phyloP scores from a whole-genome alignment of 78 protist genomes.

The Dictyostelium intermedium region DNA sequence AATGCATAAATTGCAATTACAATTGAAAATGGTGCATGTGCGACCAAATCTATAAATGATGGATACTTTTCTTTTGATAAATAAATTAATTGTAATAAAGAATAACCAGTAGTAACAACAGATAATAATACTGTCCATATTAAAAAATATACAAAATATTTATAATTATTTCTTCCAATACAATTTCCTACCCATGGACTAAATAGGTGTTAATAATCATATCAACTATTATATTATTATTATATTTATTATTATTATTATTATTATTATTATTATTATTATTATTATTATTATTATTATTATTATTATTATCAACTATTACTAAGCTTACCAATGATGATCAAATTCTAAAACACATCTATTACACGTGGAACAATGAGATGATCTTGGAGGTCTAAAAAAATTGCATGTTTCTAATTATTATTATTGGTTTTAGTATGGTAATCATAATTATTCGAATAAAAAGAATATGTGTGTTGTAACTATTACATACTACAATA shows the following conservation, averaged over 20 bases:
- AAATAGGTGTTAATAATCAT: neutral
- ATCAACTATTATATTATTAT: neutral
- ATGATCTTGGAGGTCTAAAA: slow-evolving; percentile 63
- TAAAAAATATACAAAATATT: slow-evolving; percentile 49
- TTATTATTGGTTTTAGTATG: neutral
- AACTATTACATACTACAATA: slow-evolving; percentile 50
- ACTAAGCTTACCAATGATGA: slow-evolving; percentile 30
- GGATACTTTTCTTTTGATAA: neutral
- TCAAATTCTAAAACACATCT: slow-evolving; percentile 62
- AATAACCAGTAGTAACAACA: neutral
- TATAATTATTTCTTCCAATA: slow-evolving; percentile 59
- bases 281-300: neutral
- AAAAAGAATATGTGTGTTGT: too few relatives aligned
- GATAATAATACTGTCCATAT: slow-evolving; percentile 20
- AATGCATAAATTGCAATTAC: slow-evolving; percentile 32
- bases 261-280: neutral
- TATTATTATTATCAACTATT: neutral
- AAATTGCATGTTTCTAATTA: slow-evolving; percentile 51
- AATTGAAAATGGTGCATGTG: slow-evolving; percentile 13
- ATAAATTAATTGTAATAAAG: neutral
- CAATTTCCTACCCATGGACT: slow-evolving; percentile 72
- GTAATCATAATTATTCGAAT: too few relatives aligned
- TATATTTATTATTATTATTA: neutral
- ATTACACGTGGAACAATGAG: slow-evolving; percentile 62
- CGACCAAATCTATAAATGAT: neutral